phyloP scores from a whole-genome alignment of 2,329 filamentous ascomycete genomes.

The Aspergillus eucalypticola region DNA sequence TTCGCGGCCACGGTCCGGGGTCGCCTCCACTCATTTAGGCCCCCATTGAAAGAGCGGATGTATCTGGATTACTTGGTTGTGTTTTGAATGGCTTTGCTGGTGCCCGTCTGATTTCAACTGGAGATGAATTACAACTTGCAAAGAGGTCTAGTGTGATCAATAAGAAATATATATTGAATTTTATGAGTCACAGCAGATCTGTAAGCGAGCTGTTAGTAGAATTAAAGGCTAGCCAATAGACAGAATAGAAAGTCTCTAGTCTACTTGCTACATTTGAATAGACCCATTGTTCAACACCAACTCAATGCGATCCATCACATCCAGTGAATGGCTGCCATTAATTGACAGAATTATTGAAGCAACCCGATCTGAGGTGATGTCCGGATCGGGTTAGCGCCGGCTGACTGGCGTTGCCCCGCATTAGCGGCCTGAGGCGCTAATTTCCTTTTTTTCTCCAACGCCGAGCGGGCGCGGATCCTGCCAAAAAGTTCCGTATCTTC shows the following conservation, averaged over 20 bases:
- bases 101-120: constrained; percentile 12
- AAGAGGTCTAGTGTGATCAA: constrained; percentile 15
- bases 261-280: not conserved
- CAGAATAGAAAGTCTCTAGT: not conserved
- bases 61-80: constrained; percentile 15
- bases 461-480: not conserved
- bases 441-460: constrained; percentile 18
- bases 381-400: constrained; percentile 9
- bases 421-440: constrained; percentile 17
- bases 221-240: too few relatives aligned
- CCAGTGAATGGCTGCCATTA: not conserved
- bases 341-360: too few relatives aligned
- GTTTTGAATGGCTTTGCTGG: constrained; percentile 8
- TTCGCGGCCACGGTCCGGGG: constrained; percentile 16
- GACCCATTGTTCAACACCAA: not conserved
- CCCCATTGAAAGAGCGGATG: constrained; percentile 16
- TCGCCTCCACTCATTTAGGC: constrained; percentile 25
- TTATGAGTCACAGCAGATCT: not conserved
- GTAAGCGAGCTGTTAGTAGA: not conserved
- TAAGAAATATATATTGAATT: constrained; percentile 24
- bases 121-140: constrained; percentile 7
- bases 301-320: not conserved
- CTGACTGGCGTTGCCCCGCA: constrained; percentile 13
- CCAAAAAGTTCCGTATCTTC: constrained; percentile 9
- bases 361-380: not conserved